Base-by-base conservation (phyloP, 2,329 filamentous ascomycete species). In the Pseudogymnoascus sp. region DNA sequence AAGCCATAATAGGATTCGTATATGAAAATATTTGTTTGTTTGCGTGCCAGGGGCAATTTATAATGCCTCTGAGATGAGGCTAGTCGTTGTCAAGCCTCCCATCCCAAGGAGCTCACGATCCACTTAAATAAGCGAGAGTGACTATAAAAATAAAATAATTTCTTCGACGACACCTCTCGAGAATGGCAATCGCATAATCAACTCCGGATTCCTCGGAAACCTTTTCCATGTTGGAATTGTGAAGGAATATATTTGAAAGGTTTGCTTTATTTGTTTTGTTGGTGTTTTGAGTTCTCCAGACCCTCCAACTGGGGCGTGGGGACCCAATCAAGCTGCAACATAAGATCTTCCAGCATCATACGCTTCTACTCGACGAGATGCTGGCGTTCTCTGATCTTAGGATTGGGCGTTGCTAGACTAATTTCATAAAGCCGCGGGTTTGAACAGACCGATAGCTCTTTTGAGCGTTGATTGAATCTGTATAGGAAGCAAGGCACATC, bases 331-430 rank as follows among this genome's bases (percentile, higher is more conserved):
- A 56, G 16, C 59, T 25, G 59, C 59, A 60, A 60, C 59, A 60
- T 60, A 60, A 40, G 59, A 21, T 60, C 59, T 40, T 16, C 35
- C 59, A 60, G 59, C 59, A 60, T 60, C 59, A 60, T 25, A 38
- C 59, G 59, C 38, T 56, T 33, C 50, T 60, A 60, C 59, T 40
- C 59, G 35, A 38, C 59, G 33, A 40, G 59, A 60, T 60, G 59
- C 59, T 60, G 59, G 59, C 18, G 59, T 60, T 42, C 59, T 40
- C 59, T 42, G 59, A 60, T 60, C 35, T 38, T 60, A 40, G 59
- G 44, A 63, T 63, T 40, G 47, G 61, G 31, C 61, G 61, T 63
- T 63, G 61, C 61, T 37, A 63, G 61, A 63, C 31, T 53, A 63
- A 63, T 60, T 60, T 38, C 21, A 60, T 31, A 63, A 38, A 63